Evolutionary conservation across 2,329 filamentous ascomycete species (phyloP).

Genomic region (Clonostachys chloroleuca): DNA sequence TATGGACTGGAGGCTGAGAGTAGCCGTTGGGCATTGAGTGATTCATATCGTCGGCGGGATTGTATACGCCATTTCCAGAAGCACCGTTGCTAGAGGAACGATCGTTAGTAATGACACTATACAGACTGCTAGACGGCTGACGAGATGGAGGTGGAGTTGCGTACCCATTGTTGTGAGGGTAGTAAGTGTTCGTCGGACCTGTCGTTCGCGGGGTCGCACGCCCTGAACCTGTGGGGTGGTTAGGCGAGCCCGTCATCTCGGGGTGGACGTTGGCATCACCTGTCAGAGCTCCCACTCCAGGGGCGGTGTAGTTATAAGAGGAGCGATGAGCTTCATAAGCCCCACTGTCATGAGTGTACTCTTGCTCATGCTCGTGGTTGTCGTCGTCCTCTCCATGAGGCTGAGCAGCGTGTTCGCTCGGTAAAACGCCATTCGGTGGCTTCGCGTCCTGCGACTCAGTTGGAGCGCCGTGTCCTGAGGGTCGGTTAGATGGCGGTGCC

Average conservation of each 20-base stretch:
- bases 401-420: constrained; percentile 41
- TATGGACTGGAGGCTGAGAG: constrained; percentile 58
- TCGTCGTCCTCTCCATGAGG: constrained; percentile 62
- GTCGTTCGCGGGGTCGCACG: constrained; percentile 82
- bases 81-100: constrained; percentile 53
- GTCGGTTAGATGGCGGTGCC: constrained; percentile 70
- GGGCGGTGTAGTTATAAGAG: constrained; percentile 74
- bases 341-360: constrained; percentile 82
- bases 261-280: constrained; percentile 72
- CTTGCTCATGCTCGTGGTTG: constrained; percentile 71
- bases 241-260: constrained; percentile 78
- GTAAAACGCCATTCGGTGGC: constrained; percentile 62
- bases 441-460: constrained; percentile 61
- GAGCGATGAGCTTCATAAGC: constrained; percentile 69
- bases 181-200: constrained; percentile 67
- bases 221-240: constrained; percentile 74
- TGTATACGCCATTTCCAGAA: constrained; percentile 69
- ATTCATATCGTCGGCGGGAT: constrained; percentile 56
- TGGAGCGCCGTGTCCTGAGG: constrained; percentile 51
- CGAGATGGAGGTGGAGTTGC: constrained; percentile 71
- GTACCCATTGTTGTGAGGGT: constrained; percentile 64
- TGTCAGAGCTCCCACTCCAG: constrained; percentile 60
- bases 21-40: constrained; percentile 58
- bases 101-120: constrained; percentile 85
- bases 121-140: constrained; percentile 73